Evolutionary conservation across 2,329 filamentous ascomycete genomes (phyloP), one percentile per base, ranked within the genome.

Genomic region (Blastomyces percursus): DNA sequence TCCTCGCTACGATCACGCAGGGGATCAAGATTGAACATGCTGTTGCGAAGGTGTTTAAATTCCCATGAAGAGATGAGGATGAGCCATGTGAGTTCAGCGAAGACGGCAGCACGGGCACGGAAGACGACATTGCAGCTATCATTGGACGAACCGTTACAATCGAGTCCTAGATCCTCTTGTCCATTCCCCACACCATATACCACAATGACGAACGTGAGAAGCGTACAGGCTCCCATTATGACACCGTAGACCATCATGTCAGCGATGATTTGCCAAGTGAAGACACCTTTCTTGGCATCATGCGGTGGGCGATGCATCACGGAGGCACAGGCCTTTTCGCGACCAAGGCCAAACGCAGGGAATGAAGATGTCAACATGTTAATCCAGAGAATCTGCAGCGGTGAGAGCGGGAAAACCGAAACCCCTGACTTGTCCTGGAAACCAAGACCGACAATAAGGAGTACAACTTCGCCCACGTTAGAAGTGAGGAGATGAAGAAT

Each of bases 351-450:
- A 75, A 85, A 84, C 56, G 84, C 83, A 2, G 83, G 82, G 65
- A 84, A 77, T 54, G 77, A 78, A 54, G 79, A 83, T 0, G 84
- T 86, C 61, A 85, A 76, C 83, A 86, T 85, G 69, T 85, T 86
- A 68, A 86, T 82, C 83, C 83, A 86, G 32, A 85, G 77, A 65
- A 85, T 84, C 65, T 85, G 80, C 11, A 85, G 77, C 3, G 83
- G 83, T 7, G 81, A 79, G 8, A 85, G 76, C 0, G 83, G 83
- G 69, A 84, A 85, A 3, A 85, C 83, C 3, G 82, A 84, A 42
- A 82, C 73, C 1, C 74, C 73, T 16, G 75, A 75, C 5, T 58
- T 59, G 66, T 85, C 83, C 69, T 84, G 82, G 74, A 85, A 85
- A 0, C 77, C 81, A 11, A 85, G 78, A 63, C 83, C 83, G 35